Evolutionary conservation across 139 green algal species (phyloP).

Genomic region (Closterium sp.): DNA sequence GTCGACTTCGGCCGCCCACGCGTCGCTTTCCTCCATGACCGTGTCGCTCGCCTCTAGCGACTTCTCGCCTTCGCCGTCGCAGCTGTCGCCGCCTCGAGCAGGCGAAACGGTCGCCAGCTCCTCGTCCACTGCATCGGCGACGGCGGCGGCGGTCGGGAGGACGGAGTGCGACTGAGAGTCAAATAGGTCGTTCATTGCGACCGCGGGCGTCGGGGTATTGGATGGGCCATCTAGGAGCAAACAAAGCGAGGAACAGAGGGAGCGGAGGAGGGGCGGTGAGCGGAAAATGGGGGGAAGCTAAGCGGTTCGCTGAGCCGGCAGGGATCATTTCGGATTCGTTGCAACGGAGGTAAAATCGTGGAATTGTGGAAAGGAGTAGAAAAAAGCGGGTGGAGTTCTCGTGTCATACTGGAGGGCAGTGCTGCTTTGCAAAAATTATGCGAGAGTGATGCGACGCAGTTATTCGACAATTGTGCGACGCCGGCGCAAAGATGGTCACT

Average conservation of each 20-base stretch:
- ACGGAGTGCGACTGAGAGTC: background rate
- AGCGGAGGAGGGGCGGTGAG: background rate
- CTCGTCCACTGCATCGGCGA: background rate
- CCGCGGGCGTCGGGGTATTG: background rate
- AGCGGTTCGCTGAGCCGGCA: too few relatives aligned
- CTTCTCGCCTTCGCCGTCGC: background rate
- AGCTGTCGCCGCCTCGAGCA: background rate
- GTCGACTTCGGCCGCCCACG: background rate
- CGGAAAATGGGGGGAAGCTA: background rate
- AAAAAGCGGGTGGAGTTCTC: background rate
- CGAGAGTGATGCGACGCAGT: too few relatives aligned
- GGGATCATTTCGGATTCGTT: too few relatives aligned
- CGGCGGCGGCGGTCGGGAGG: background rate
- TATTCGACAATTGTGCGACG: too few relatives aligned
- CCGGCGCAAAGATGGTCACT: background rate
- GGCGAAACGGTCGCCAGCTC: background rate
- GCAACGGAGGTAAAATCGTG: background rate
- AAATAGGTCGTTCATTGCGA: background rate
- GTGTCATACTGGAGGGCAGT: background rate
- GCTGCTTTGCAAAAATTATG: background rate
- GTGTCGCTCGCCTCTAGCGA: background rate
- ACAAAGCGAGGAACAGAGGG: background rate
- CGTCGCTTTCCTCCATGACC: background rate
- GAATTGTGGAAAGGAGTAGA: background rate
- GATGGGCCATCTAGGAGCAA: background rate